Conservation (phyloP, 108 stramenopile genomes). For the Seminavis robusta region DNA sequence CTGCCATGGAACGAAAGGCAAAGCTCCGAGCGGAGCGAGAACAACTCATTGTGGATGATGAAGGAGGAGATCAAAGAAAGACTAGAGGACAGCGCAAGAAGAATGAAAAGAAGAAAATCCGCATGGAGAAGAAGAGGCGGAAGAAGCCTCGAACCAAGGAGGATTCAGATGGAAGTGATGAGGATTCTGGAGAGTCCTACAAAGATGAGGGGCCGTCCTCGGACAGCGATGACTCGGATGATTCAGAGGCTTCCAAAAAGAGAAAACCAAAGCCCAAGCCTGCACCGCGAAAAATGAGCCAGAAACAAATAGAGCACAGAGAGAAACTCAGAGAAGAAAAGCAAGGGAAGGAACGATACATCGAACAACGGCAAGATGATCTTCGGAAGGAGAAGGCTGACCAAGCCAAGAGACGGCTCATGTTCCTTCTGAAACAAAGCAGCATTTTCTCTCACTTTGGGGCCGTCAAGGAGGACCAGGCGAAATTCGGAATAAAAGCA, state of each 20-base stretch:
- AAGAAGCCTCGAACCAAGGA: constrained; percentile 21
- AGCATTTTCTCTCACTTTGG: constrained; percentile 98
- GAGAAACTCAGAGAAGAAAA: constrained; percentile 52
- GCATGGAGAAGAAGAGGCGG: constrained; percentile 11
- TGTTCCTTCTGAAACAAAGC: constrained; percentile 93
- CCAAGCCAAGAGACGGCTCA: constrained; percentile 86
- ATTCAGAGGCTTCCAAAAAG: constrained; percentile 35
- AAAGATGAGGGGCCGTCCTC: constrained; percentile 34
- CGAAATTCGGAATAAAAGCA: constrained; percentile 42
- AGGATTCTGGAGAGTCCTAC: constrained; percentile 36
- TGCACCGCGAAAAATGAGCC: constrained; percentile 16
- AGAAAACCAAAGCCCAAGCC: constrained; percentile 15
- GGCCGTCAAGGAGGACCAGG: constrained; percentile 65
- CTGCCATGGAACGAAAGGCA: constrained; percentile 53
- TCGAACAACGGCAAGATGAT: constrained; percentile 64
- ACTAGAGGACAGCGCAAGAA: constrained; percentile 35
- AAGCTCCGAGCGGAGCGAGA: constrained; percentile 47
- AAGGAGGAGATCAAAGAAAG: constrained; percentile 33
- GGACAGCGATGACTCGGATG: constrained; percentile 30
- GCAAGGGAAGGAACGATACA: constrained; percentile 62
- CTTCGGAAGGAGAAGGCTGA: constrained; percentile 61
- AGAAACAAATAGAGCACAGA: constrained; percentile 48
- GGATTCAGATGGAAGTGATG: constrained; percentile 35
- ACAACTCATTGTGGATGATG: constrained; percentile 46
- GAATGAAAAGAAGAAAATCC: constrained; percentile 27